Conservation (phyloP, 192 early-diverging fungal genomes). For the Paraglomus brasilianum region DNA sequence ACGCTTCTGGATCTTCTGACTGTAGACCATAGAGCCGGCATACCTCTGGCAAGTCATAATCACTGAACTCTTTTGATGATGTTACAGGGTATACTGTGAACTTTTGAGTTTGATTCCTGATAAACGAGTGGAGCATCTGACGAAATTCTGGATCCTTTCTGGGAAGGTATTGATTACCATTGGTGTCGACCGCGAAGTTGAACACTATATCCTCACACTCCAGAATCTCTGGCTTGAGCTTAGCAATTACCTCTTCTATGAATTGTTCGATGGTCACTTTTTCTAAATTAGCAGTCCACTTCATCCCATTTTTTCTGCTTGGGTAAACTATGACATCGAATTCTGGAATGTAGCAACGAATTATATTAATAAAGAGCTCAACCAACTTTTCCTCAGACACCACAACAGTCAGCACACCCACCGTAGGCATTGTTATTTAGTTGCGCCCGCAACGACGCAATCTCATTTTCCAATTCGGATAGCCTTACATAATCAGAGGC, state of each 20-base stretch:
- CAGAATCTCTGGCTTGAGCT: not conserved
- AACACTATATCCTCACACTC: slow-evolving; percentile 3
- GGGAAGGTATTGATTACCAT: slow-evolving; percentile 4
- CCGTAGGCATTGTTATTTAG: too few relatives aligned
- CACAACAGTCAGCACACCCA: too few relatives aligned
- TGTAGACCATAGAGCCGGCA: slow-evolving; percentile 17
- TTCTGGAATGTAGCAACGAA: not conserved
- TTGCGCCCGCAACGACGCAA: too few relatives aligned
- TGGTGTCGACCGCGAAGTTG: slow-evolving; percentile 11
- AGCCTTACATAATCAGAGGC: too few relatives aligned
- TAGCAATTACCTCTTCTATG: slow-evolving; percentile 9
- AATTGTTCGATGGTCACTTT: not conserved
- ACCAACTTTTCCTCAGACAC: too few relatives aligned
- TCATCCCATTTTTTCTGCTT: not conserved
- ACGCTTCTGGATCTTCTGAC: slow-evolving; percentile 3
- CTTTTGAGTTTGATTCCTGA: not conserved
- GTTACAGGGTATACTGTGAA: slow-evolving; percentile 10
- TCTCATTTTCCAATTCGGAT: too few relatives aligned
- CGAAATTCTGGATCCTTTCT: slow-evolving; percentile 9
- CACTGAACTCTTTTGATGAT: slow-evolving; percentile 17
- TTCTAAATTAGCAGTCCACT: slow-evolving; percentile 5
- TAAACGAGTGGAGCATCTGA: slow-evolving; percentile 5
- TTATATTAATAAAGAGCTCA: too few relatives aligned
- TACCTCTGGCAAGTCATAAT: not conserved
- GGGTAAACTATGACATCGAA: slow-evolving; percentile 6